Evolutionary conservation across 1,139 yeast genomes (phyloP), one percentile per base, ranked within the genome.

Genomic region (Hyphopichia khmerensis): DNA sequence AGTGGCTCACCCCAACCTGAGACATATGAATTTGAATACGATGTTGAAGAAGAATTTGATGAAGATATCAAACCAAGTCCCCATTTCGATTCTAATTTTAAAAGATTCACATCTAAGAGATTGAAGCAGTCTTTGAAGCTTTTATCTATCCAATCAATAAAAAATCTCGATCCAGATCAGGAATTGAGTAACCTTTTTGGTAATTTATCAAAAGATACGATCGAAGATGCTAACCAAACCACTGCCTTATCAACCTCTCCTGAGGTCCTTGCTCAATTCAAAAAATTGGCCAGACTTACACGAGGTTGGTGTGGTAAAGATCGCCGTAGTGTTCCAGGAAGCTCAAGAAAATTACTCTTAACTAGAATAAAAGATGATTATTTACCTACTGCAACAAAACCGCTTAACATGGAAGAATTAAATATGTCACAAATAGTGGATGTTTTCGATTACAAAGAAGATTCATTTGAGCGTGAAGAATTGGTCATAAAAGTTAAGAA

Each of bases 301-400:
- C 73, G 87, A 51, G 89, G 89, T 17, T 88, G 95, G 95, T 84
- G 90, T 39, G 95, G 96, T 0, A 79, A 80, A 50, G 95, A 87
- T 56, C 80, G 84, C 44, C 65, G 85, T 40, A 69, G 81, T 11
- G 79, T 87, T 5, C 91, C 95, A 0, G 95, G 95, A 8, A 79
- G 88, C 0, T 64, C 82, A 0, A 72, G 90, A 48, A 84, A 84
- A 51, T 64, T 87, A 40, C 69, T 80, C 10, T 69, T 89, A 45
- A 83, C 95, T 0, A 82, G 83, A 53, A 80, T 89, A 35, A 78
- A 85, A 57, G 91, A 87, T 48, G 95, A 87, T 57, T 88, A 93
- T 87, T 62, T 87, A 15, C 96, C 96, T 1, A 79, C 89, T 0
- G 67, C 78, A 16, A 74, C 76, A 44, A 83, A 84, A 46, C 86